Percentiles rank a stretch among this genome's conserved stretches.
phyloP scores from a whole-genome alignment of 23 red algal species.

The Chondrus crispus region DNA sequence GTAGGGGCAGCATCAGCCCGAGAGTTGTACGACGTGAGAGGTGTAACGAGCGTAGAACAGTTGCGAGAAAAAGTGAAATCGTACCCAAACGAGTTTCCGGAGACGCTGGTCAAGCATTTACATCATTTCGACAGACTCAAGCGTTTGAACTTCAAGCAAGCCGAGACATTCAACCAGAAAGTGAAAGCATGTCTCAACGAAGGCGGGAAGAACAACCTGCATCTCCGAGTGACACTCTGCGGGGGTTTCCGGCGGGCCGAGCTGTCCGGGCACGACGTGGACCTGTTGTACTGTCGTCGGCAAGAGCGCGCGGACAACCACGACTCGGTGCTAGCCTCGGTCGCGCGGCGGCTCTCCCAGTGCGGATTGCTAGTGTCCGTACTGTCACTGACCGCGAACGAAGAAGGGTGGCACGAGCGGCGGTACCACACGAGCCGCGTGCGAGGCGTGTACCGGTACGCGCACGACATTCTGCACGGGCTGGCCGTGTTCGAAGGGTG shows the following conservation, averaged over 20 bases:
- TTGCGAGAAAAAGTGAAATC: neutral
- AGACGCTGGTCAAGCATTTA: neutral
- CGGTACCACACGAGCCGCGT: slow-evolving; percentile 27
- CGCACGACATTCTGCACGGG: slow-evolving; percentile 54
- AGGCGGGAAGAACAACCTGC: neutral
- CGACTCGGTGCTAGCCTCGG: slow-evolving; percentile 21
- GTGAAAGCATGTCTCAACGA: neutral
- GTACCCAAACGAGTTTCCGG: neutral
- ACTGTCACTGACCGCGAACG: slow-evolving; percentile 2
- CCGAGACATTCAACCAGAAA: neutral
- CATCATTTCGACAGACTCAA: neutral
- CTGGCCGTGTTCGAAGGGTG: slow-evolving; percentile 21
- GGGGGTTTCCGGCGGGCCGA: slow-evolving; percentile 57
- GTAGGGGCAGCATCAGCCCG: slow-evolving; percentile 29
- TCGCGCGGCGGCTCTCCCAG: neutral
- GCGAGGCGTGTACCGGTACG: neutral
- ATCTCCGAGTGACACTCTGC: slow-evolving; percentile 37
- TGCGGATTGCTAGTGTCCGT: slow-evolving; percentile 14
- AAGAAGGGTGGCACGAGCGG: slow-evolving; percentile 19
- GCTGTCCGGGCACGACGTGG: slow-evolving; percentile 44
- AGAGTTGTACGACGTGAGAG: slow-evolving; percentile 25
- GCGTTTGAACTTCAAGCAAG: neutral
- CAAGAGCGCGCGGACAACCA: neutral
- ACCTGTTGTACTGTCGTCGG: slow-evolving; percentile 55
- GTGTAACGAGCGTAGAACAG: slow-evolving; percentile 4